These are phyloP conservation scores for Calocera cornea DNA, from an alignment of 768 basidiomycete species.

Conservation along the genomic window DNA sequence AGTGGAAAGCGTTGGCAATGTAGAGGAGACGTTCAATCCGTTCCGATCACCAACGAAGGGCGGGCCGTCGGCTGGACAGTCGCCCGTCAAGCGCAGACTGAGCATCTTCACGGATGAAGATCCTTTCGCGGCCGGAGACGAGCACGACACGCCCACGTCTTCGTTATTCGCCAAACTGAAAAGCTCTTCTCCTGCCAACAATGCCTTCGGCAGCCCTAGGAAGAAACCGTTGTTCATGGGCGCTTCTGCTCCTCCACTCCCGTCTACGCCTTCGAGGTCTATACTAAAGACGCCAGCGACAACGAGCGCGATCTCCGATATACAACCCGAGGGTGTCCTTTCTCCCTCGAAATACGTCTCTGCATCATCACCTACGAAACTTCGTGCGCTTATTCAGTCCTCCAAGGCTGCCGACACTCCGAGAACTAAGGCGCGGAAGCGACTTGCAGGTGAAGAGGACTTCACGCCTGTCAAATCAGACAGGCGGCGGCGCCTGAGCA, in stretches of 20 bases:
- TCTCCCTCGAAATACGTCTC: constrained; percentile 1
- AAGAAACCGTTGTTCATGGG: not conserved
- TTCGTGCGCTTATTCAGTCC: not conserved
- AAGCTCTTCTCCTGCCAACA: not conserved
- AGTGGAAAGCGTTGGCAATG: not conserved
- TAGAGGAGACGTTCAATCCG: not conserved
- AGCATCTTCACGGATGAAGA: not conserved
- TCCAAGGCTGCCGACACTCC: not conserved
- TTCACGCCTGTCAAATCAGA: not conserved
- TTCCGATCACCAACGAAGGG: not conserved
- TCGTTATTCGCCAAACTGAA: not conserved
- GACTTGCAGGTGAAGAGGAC: not conserved
- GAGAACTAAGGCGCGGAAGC: not conserved
- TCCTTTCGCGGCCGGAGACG: not conserved
- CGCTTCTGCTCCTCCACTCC: not conserved
- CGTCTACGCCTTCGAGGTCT: not conserved
- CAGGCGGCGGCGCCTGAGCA: not conserved
- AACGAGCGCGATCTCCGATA: not conserved
- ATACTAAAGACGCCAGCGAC: not conserved
- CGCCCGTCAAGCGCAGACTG: not conserved
- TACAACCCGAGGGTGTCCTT: not conserved
- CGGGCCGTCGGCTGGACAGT: not conserved
- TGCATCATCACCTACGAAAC: not conserved
- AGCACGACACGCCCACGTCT: not conserved
- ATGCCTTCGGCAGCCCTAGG: not conserved